phyloP scores from a whole-genome alignment of 345 rosid species.

The Gossypium anomalum region DNA sequence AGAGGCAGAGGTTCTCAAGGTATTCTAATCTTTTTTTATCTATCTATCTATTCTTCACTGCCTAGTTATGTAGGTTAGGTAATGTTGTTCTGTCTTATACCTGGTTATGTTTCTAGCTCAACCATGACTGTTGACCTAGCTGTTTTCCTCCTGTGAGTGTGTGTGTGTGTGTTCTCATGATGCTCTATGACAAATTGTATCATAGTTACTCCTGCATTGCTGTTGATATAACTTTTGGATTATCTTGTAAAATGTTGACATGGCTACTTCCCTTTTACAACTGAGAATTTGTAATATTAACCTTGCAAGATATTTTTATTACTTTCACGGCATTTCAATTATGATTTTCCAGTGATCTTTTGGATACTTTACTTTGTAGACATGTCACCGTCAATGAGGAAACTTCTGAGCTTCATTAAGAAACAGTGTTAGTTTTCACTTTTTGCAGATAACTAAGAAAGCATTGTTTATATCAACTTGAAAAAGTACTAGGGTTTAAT shows the following conservation, averaged over 20 bases:
- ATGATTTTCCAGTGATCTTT: neutral
- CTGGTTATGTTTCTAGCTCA: neutral
- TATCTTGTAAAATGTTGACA: neutral
- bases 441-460: neutral
- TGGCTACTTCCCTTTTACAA: neutral
- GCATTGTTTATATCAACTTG: neutral
- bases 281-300: neutral
- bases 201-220: neutral
- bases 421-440: neutral
- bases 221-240: neutral
- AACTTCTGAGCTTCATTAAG: neutral
- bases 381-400: neutral
- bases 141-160: neutral
- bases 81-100: neutral
- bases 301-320: neutral
- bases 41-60: neutral
- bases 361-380: neutral
- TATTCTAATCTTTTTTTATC: slow-evolving; percentile 7
- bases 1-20: slow-evolving; percentile 91
- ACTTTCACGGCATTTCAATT: neutral
- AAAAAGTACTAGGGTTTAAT: neutral
- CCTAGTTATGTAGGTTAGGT: neutral
- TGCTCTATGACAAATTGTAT: neutral
- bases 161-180: neutral
- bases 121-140: neutral